These are phyloP conservation scores for Scenedesmus sp. DNA, from an alignment of 163 green algal species.

Conservation along the genomic window DNA sequence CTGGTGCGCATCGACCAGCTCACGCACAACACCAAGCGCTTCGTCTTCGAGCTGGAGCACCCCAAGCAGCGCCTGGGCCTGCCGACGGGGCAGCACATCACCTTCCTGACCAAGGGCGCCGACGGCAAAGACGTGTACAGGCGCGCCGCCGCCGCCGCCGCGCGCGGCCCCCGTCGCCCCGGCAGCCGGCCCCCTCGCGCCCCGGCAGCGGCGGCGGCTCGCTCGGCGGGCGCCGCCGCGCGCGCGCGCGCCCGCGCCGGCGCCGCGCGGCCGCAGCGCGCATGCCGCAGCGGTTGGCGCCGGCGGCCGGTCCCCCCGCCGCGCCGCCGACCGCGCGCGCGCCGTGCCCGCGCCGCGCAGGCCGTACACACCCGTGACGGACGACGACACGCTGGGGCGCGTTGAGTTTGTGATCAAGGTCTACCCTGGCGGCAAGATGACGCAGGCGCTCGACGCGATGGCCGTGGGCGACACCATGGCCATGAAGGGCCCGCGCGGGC, in stretches of 20 bases:
- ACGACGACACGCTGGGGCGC: constrained; percentile 73
- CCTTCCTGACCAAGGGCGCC: constrained; percentile 66
- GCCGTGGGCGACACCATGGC: constrained; percentile 85
- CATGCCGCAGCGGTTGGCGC: constrained; percentile 7
- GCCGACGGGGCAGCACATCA: constrained; percentile 89
- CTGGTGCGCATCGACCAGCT: constrained; percentile 53
- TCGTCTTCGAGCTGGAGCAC: constrained; percentile 79
- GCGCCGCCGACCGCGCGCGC: too few species aligned
- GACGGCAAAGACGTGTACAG: constrained; percentile 71
- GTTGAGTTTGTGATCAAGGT: constrained; percentile 99
- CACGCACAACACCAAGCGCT: constrained; percentile 84
- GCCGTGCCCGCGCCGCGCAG: constrained; percentile 43
- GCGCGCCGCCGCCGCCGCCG: too few species aligned
- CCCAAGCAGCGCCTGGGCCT: constrained; percentile 75
- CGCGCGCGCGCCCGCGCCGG: too few species aligned
- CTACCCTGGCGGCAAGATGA: constrained; percentile 85
- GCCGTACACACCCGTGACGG: constrained; percentile 87
- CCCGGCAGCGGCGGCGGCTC: too few species aligned
- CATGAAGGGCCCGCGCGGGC: constrained; percentile 90
- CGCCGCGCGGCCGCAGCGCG: too few species aligned
- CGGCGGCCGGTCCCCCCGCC: too few species aligned
- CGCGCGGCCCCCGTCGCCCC: too few species aligned
- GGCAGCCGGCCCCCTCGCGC: too few species aligned
- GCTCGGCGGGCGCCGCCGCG: too few species aligned
- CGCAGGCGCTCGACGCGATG: constrained; percentile 84